These are phyloP conservation scores for Xylariaceae sp. DNA, from an alignment of 2,329 filamentous ascomycete genomes.

Conservation along the genomic window DNA sequence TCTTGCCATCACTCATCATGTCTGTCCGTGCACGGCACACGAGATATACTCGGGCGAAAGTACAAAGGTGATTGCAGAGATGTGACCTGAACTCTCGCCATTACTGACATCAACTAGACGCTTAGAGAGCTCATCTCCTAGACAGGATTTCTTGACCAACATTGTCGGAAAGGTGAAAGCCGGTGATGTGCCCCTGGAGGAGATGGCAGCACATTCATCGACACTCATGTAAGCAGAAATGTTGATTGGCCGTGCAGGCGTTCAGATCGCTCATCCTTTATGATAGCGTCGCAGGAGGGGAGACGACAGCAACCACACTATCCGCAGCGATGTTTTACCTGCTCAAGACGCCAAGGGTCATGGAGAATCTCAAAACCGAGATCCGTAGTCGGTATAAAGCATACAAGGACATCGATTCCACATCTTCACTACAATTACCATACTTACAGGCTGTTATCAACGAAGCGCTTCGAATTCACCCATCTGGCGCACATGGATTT, in stretches of 20 bases:
- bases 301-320: constrained; percentile 13
- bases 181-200: constrained; percentile 12
- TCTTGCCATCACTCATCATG: constrained; percentile 9
- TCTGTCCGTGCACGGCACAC: constrained; percentile 9
- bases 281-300: constrained; percentile 14
- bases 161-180: constrained; percentile 7
- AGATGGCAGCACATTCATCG: constrained; percentile 15
- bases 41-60: constrained; percentile 10
- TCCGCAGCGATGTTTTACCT: constrained; percentile 7
- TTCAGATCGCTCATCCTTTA: not conserved
- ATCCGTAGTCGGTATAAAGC: constrained; percentile 17
- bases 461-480: constrained; percentile 15
- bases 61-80: constrained; percentile 7
- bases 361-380: constrained; percentile 4
- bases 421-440: constrained; percentile 13
- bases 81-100: not conserved
- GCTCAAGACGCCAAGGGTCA: not conserved
- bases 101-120: constrained; percentile 6
- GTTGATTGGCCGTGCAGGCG: not conserved
- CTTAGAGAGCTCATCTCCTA: constrained; percentile 5
- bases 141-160: constrained; percentile 15
- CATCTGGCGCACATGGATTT: constrained; percentile 18
- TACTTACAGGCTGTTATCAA: constrained; percentile 17
- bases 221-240: constrained; percentile 11
- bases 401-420: constrained; percentile 22